Percentiles rank a stretch among this genome's conserved stretches.
These are phyloP conservation scores for Epichloe festucae DNA, from an alignment of 2,329 filamentous ascomycete species.

Conservation along the genomic window DNA sequence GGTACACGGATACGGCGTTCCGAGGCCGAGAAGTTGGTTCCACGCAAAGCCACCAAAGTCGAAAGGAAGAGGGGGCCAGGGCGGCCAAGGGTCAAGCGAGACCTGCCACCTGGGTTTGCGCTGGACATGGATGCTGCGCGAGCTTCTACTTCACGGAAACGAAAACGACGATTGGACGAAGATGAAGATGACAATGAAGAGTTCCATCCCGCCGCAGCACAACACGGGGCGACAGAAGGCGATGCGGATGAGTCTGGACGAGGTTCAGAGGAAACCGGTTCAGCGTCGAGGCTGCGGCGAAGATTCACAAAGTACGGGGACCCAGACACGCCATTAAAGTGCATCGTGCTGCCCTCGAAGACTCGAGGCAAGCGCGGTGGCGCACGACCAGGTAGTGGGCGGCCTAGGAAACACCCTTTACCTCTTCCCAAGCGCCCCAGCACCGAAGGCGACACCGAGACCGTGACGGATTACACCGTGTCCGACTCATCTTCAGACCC, in stretches of 20 bases:
- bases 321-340: conserved; percentile 8
- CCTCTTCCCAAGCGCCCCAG: conserved; percentile 4
- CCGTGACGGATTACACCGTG: too few species aligned
- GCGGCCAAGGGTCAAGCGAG: conserved; percentile 5
- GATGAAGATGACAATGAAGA: conserved; percentile 20
- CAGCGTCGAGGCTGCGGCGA: conserved; percentile 15
- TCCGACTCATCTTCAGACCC: too few species aligned
- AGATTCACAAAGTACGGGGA: conserved; percentile 9
- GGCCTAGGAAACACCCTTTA: conserved; percentile 26
- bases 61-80: conserved; percentile 14
- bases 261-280: conserved; percentile 14
- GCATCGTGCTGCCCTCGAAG: conserved; percentile 20
- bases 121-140: conserved; percentile 8
- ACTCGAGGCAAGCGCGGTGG: conserved; percentile 24
- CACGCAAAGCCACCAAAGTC: conserved; percentile 12
- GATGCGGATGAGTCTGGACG: conserved; percentile 11
- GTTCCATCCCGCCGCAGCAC: conserved; percentile 17
- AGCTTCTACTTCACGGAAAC: conserved; percentile 12
- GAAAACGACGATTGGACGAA: conserved; percentile 15
- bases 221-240: conserved; percentile 10
- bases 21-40: conserved; percentile 9
- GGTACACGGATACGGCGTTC: conserved; percentile 9
- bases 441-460: too few species aligned
- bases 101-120: conserved; percentile 9
- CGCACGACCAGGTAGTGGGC: conserved; percentile 25